Evolutionary conservation across 2,329 filamentous ascomycete species (phyloP), one percentile per base, ranked within the genome.

Genomic region (Tolypocladium cylindrosporum): DNA sequence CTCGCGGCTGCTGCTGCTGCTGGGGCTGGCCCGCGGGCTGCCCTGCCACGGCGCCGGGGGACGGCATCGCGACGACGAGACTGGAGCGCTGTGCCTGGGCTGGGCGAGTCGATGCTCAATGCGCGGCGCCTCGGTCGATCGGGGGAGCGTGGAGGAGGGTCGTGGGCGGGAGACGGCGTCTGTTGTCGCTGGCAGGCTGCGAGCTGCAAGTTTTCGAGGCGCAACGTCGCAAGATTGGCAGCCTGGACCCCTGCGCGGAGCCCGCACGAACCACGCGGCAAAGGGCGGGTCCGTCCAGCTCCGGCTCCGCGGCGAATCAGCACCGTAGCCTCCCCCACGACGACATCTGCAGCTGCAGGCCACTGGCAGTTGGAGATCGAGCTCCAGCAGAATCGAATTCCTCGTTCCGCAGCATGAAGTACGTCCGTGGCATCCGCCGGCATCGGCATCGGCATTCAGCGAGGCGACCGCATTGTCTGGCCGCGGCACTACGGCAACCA

Each of bases 31-130:
- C 63, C 55, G 63, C 62, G 37, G 63, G 65, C 63, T 59, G 65
- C 21, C 8, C 51, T 19, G 34, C 37, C 51, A 61, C 54, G 60
- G 64, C 67, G 57, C 61, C 61, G 62, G 62, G 55, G 56, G 68
- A 65, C 45, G 68, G 62, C 68, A 70, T 70, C 31, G 58, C 60
- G 55, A 48, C 43, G 27, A 31, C 37, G 51, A 6, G 48, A 8
- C 27, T 36, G 19, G 9, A 36, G 16, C 9, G 45, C 27, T 19
- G 37, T 2, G 13, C 39, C 39, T 39, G 9, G 16, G 19, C 36
- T 31, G 39, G 52, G 37, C 48, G 51, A 40, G 56, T 19, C 39
- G 36, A 55, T 55, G 6, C 53, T 19, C 39, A 40, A 55, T 55
- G 6, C 53, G 34, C 24, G 53, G 36, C 34, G 24, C 24, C 24